These are phyloP conservation scores for Naganishia antarctica DNA, from an alignment of 768 basidiomycete genomes.

Conservation along the genomic window DNA sequence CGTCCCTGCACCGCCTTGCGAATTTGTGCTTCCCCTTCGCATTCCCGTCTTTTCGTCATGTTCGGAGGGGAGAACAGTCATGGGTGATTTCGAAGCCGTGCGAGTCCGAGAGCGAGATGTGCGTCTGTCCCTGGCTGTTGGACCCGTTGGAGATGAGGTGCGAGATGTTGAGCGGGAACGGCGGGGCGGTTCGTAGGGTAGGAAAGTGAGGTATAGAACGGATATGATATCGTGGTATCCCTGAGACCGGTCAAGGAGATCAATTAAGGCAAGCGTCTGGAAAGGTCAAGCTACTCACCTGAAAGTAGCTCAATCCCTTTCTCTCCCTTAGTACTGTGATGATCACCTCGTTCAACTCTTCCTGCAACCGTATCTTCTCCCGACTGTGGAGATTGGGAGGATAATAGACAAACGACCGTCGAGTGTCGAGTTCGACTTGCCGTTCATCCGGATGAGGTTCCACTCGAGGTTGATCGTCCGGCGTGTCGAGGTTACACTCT, in stretches of 20 bases:
- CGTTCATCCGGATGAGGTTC: conserved; percentile 60
- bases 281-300: conserved; percentile 52
- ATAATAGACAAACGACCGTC: conserved; percentile 88
- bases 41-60: not conserved
- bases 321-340: conserved; percentile 69
- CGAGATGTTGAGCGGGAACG: conserved; percentile 23
- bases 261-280: not conserved
- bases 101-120: not conserved
- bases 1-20: not conserved
- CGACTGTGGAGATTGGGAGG: conserved; percentile 52
- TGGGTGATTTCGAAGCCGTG: not conserved
- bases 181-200: conserved; percentile 30
- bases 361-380: conserved; percentile 57
- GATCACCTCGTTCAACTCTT: conserved; percentile 65
- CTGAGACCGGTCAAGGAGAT: conserved; percentile 48
- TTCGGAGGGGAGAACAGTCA: not conserved
- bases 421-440: conserved; percentile 82
- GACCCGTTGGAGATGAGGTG: not conserved
- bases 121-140: not conserved
- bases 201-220: conserved; percentile 56
- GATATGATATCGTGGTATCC: conserved; percentile 91
- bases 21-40: not conserved
- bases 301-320: conserved; percentile 74
- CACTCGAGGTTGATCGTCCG: not conserved
- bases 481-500: conserved; percentile 6